phyloP scores from a whole-genome alignment of 805 yeast genomes.

The Yamadazyma ubonensis region DNA sequence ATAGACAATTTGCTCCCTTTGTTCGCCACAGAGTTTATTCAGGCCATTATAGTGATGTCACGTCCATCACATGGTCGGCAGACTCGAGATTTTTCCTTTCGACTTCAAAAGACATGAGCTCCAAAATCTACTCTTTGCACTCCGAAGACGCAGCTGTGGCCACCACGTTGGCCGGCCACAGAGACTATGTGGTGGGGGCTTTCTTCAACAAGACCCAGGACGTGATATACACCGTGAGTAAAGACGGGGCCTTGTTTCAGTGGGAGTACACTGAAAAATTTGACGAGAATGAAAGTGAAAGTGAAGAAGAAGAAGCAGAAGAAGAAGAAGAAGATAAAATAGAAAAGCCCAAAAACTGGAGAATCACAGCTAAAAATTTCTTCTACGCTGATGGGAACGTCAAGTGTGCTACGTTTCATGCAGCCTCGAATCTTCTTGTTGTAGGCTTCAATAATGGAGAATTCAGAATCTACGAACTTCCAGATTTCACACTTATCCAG shows the following conservation, averaged over 20 bases:
- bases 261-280: conserved; percentile 81
- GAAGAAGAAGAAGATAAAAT: conserved; percentile 28
- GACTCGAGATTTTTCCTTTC: conserved; percentile 88
- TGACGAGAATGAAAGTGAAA: conserved; percentile 42
- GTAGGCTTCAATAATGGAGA: conserved; percentile 91
- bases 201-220: conserved; percentile 89
- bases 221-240: conserved; percentile 83
- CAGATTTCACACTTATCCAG: conserved; percentile 75
- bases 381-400: conserved; percentile 72
- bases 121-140: conserved; percentile 76
- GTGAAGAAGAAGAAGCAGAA: conserved; percentile 39
- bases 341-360: conserved; percentile 57
- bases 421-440: conserved; percentile 66
- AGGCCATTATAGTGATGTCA: conserved; percentile 85
- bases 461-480: conserved; percentile 86
- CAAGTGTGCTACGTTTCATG: conserved; percentile 81
- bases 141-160: conserved; percentile 70
- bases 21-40: conserved; percentile 86
- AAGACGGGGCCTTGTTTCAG: conserved; percentile 89
- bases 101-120: conserved; percentile 86
- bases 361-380: conserved; percentile 73
- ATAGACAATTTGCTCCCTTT: conserved; percentile 94
- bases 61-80: conserved; percentile 79
- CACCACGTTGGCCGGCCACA: conserved; percentile 86
- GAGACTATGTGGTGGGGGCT: conserved; percentile 84